Conservation (phyloP, 1,284 basidiomycete species). For the Microbotryum intermedium region DNA sequence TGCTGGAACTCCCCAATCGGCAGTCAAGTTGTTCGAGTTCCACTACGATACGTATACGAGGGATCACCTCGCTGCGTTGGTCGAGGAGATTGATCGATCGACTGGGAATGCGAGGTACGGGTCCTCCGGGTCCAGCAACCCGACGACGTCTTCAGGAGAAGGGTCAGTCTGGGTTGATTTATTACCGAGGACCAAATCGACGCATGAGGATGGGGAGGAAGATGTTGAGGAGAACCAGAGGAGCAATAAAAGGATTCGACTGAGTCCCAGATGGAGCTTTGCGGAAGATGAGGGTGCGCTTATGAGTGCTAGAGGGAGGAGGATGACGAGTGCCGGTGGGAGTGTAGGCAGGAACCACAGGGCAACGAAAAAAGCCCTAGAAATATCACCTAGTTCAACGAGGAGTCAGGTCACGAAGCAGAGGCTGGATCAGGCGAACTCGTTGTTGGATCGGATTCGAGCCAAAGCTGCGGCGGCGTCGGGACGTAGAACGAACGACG, state of each 20-base stretch:
- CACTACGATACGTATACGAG: conserved; percentile 89
- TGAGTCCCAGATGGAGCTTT: not conserved
- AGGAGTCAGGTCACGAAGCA: conserved; percentile 5
- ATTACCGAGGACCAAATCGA: no score
- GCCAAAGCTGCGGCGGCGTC: conserved; percentile 6
- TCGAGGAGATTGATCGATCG: conserved; percentile 51
- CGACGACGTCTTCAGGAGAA: no score
- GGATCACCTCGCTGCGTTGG: conserved; percentile 80
- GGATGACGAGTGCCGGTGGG: conserved; percentile 54
- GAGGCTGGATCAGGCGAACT: conserved; percentile 24
- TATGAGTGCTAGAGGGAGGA: conserved; percentile 44
- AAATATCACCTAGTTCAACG: not conserved
- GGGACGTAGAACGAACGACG: not conserved
- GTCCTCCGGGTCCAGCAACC: no score
- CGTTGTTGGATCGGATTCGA: conserved; percentile 28
- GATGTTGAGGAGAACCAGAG: not conserved
- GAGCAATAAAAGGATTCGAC: not conserved
- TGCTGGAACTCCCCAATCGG: not conserved
- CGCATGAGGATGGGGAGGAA: not conserved
- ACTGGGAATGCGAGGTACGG: no score
- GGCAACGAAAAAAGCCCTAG: conserved; percentile 53
- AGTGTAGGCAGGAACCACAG: conserved; percentile 55
- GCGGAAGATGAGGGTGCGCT: not conserved
- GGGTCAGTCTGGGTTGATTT: no score
- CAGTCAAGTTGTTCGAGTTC: conserved; percentile 73